A percentile compares a stretch with the other conserved stretches of the same genome.
Conservation (phyloP, 164 flowering plant species). For the Vitis rupestris region DNA sequence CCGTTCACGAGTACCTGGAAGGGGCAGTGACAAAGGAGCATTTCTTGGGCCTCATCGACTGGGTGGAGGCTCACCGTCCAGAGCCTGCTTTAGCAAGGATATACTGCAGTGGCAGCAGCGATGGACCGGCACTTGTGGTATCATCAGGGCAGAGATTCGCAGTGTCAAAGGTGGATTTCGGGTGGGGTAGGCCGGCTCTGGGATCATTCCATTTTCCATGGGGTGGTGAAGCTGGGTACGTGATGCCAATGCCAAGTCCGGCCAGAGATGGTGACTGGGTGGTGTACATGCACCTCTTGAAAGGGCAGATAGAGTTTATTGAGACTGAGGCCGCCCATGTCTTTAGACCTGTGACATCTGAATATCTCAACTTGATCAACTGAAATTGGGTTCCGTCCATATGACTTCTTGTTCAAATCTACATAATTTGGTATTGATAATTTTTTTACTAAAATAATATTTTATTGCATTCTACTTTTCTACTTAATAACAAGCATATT, state of each 20-base stretch:
- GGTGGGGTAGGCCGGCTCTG: conserved; percentile 55
- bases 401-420: too few relatives aligned
- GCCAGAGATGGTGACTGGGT: conserved; percentile 54
- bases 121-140: conserved; percentile 53
- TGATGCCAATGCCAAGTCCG: conserved; percentile 63
- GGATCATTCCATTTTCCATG: conserved; percentile 62
- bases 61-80: conserved; percentile 61
- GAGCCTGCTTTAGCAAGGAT: conserved; percentile 34
- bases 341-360: conserved; percentile 33
- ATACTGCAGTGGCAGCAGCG: conserved; percentile 26
- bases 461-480: too few relatives aligned
- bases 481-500: too few relatives aligned
- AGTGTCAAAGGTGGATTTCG: conserved; percentile 46
- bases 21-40: conserved; percentile 38
- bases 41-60: conserved; percentile 55
- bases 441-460: too few relatives aligned
- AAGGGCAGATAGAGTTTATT: conserved; percentile 34
- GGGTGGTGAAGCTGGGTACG: conserved; percentile 52
- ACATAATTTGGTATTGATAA: too few relatives aligned
- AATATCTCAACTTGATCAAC: conserved; percentile 9
- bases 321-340: conserved; percentile 35
- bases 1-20: conserved; percentile 30
- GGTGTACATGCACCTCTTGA: conserved; percentile 48
- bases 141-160: conserved; percentile 60
- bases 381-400: too few relatives aligned